These are phyloP conservation scores for Tetracladium setigerum DNA, from an alignment of 495 filamentous ascomycete genomes.

Conservation along the genomic window DNA sequence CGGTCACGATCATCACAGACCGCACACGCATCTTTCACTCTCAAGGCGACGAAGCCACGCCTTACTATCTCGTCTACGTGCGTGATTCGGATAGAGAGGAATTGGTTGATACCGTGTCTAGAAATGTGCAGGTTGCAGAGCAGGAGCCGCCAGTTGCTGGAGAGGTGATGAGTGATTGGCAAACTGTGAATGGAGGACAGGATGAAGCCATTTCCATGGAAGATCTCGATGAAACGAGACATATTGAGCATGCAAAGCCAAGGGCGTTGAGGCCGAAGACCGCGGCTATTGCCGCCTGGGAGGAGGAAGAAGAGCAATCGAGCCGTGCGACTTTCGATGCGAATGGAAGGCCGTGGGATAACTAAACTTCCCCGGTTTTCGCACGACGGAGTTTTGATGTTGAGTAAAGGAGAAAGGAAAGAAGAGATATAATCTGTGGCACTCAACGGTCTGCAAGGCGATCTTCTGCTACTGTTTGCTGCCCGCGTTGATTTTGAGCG, in stretches of 20 bases:
- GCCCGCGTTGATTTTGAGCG: no score
- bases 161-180: not conserved
- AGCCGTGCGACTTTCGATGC: not conserved
- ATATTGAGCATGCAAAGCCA: slow-evolving; percentile 14
- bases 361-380: not conserved
- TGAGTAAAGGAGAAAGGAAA: no score
- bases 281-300: not conserved
- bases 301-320: not conserved
- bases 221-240: slow-evolving; percentile 1
- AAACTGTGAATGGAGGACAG: not conserved
- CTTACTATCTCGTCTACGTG: slow-evolving; percentile 87
- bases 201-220: slow-evolving; percentile 5
- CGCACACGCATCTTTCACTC: slow-evolving; percentile 57
- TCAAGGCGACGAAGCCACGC: slow-evolving; percentile 54
- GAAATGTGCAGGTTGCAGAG: slow-evolving; percentile 14
- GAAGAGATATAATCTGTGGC: no score
- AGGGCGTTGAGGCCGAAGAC: slow-evolving; percentile 14
- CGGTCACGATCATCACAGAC: slow-evolving; percentile 61
- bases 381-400: not conserved
- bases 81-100: slow-evolving; percentile 50
- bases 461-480: no score
- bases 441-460: no score
- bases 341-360: slow-evolving; percentile 6
- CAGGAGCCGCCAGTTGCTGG: not conserved
- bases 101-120: slow-evolving; percentile 42